Evolutionary conservation across 169 alveolate genomes (phyloP).

Genomic region (Perkinsus olseni): DNA sequence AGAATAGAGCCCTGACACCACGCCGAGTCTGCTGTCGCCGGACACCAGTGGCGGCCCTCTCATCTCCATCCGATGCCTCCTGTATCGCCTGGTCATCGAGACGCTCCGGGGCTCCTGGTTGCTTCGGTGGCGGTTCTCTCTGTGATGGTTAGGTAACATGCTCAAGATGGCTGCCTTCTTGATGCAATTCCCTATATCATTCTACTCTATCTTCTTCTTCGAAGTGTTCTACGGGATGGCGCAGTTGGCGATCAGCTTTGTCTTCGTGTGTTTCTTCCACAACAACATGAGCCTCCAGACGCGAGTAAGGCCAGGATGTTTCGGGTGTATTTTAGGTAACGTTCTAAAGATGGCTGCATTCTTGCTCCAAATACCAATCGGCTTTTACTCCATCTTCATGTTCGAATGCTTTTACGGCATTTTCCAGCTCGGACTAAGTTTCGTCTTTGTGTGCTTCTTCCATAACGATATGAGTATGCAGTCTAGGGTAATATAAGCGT

Average conservation of each 20-base stretch:
- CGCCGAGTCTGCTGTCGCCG: neutral
- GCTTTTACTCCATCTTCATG: slow-evolving; percentile 2
- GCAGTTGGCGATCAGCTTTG: neutral
- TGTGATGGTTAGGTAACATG: neutral
- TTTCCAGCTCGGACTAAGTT: neutral
- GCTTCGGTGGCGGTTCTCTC: neutral
- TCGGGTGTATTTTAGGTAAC: neutral
- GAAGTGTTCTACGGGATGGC: neutral
- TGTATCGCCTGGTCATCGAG: neutral
- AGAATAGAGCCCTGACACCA: neutral
- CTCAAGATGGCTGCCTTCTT: slow-evolving; percentile 1
- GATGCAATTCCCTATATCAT: neutral
- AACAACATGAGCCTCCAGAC: neutral
- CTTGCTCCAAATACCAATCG: neutral
- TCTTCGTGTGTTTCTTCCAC: neutral
- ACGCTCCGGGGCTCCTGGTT: neutral
- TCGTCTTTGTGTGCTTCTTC: neutral
- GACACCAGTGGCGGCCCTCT: neutral
- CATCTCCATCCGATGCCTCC: neutral
- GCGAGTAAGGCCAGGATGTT: neutral
- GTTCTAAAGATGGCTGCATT: neutral
- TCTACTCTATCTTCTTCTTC: neutral
- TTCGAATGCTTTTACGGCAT: neutral
- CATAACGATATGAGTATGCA: neutral
- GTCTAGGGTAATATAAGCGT: neutral